A percentile compares a stretch with the other conserved stretches of the same genome.
Evolutionary conservation across 345 rosid genomes (phyloP).

Genomic region (Populus deltoides): DNA sequence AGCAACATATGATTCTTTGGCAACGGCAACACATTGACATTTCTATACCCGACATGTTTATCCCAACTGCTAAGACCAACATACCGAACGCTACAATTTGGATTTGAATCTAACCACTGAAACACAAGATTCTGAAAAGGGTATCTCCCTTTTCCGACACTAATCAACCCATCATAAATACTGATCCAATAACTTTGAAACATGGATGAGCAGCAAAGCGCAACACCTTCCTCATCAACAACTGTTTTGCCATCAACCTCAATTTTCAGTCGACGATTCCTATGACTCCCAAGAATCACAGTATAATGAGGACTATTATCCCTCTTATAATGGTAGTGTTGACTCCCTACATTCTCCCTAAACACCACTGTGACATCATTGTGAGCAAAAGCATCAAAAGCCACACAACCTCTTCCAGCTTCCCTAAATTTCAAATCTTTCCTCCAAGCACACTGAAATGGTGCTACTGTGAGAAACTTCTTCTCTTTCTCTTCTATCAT

Average conservation of each 20-base stretch:
- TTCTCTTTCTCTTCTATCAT: constrained; percentile 58
- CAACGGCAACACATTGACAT: constrained; percentile 82
- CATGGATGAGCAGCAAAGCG: constrained; percentile 71
- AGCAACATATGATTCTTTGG: constrained; percentile 66
- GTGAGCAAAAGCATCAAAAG: constrained; percentile 91
- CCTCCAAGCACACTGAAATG: constrained; percentile 98
- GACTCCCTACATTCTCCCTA: constrained; percentile 89
- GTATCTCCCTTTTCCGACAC: constrained; percentile 85
- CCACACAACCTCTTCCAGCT: constrained; percentile 94
- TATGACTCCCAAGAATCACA: constrained; percentile 88
- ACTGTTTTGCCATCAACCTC: constrained; percentile 83
- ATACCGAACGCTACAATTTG: constrained; percentile 75
- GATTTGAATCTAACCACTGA: constrained; percentile 84
- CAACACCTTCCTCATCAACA: constrained; percentile 74
- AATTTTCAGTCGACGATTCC: constrained; percentile 84
- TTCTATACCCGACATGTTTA: constrained; percentile 92
- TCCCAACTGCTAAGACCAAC: constrained; percentile 97
- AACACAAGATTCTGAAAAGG: constrained; percentile 93
- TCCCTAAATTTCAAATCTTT: constrained; percentile 83
- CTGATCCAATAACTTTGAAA: constrained; percentile 96
- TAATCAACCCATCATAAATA: constrained; percentile 83
- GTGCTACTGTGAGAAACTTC: constrained; percentile 83
- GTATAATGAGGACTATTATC: constrained; percentile 93
- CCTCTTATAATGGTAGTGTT: constrained; percentile 86
- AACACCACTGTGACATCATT: constrained; percentile 96